Percentiles rank a stretch among this genome's conserved stretches.
These are phyloP conservation scores for Mortierella sp. DNA, from an alignment of 371 early-diverging fungal genomes.

Conservation along the genomic window DNA sequence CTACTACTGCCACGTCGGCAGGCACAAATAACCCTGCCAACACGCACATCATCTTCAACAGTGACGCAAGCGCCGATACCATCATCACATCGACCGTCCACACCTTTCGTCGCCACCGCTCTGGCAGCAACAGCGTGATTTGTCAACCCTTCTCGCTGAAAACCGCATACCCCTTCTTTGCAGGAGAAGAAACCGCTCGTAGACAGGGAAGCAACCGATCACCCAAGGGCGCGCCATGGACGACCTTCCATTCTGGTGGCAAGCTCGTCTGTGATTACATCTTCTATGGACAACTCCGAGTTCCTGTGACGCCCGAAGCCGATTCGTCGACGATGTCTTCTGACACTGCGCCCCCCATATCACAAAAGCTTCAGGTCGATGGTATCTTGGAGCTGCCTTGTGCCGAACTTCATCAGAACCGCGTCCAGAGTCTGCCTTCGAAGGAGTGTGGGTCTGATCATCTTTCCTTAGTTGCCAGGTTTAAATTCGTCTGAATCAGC, in stretches of 20 bases:
- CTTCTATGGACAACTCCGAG: slow-evolving; percentile 37
- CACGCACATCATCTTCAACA: not conserved
- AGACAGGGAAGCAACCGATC: not conserved
- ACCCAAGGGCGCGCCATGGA: slow-evolving; percentile 21
- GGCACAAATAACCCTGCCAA: not conserved
- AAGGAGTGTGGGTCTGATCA: slow-evolving; percentile 47
- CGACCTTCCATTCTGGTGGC: slow-evolving; percentile 24
- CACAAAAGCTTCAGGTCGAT: slow-evolving; percentile 16
- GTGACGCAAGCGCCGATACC: not conserved
- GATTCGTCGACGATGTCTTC: not conserved
- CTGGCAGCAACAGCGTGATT: not conserved
- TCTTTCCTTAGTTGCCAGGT: slow-evolving; percentile 38
- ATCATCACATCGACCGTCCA: not conserved
- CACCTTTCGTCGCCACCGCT: not conserved
- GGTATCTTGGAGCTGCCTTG: slow-evolving; percentile 40
- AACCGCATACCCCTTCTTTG: slow-evolving; percentile 27
- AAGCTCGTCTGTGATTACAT: slow-evolving; percentile 42
- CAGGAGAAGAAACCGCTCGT: not conserved
- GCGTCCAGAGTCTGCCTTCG: slow-evolving; percentile 16
- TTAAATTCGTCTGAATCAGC: slow-evolving; percentile 18
- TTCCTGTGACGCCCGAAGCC: not conserved
- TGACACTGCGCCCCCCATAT: not conserved
- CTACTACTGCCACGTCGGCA: not conserved
- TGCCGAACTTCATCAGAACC: not conserved
- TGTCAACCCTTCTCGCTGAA: slow-evolving; percentile 5